Evolutionary conservation across 495 filamentous ascomycete genomes (phyloP).

Genomic region (Penicillium angulare): DNA sequence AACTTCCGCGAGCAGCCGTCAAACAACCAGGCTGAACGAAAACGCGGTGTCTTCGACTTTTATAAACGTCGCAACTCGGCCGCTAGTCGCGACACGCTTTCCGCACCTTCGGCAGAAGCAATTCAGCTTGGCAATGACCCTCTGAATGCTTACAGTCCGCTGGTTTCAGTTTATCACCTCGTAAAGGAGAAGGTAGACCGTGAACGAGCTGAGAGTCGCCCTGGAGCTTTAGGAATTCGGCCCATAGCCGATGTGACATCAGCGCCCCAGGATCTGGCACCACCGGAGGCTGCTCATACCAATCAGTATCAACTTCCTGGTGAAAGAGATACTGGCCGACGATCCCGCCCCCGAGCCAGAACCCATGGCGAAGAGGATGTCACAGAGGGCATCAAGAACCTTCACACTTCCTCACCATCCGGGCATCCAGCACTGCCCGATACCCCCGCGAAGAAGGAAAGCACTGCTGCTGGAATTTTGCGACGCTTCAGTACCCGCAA

Average conservation of each 20-base stretch:
- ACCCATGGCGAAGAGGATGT: slow-evolving; percentile 97
- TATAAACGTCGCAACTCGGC: slow-evolving; percentile 89
- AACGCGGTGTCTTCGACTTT: slow-evolving; percentile 91
- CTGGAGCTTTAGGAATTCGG: slow-evolving; percentile 56
- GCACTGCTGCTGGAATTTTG: slow-evolving; percentile 80
- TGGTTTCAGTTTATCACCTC: slow-evolving; percentile 94
- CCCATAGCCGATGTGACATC: slow-evolving; percentile 59
- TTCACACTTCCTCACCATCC: slow-evolving; percentile 56
- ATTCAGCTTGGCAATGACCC: slow-evolving; percentile 83
- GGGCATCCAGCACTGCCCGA: slow-evolving; percentile 58
- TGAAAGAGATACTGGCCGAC: slow-evolving; percentile 72
- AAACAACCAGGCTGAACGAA: slow-evolving; percentile 74
- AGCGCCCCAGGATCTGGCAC: slow-evolving; percentile 70
- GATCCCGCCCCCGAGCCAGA: slow-evolving; percentile 79
- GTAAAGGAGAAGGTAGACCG: slow-evolving; percentile 91
- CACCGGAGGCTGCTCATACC: slow-evolving; percentile 89
- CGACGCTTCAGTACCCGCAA: slow-evolving; percentile 87
- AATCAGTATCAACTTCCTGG: slow-evolving; percentile 86
- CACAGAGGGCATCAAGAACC: slow-evolving; percentile 69
- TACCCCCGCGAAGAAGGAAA: slow-evolving; percentile 75
- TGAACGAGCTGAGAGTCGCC: slow-evolving; percentile 65
- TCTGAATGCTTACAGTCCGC: slow-evolving; percentile 86
- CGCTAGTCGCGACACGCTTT: slow-evolving; percentile 84
- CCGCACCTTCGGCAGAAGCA: slow-evolving; percentile 79
- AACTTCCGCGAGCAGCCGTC: slow-evolving; percentile 64